Evolutionary conservation across 2,329 filamentous ascomycete species (phyloP).

Genomic region (Sordariomycetes sp.): DNA sequence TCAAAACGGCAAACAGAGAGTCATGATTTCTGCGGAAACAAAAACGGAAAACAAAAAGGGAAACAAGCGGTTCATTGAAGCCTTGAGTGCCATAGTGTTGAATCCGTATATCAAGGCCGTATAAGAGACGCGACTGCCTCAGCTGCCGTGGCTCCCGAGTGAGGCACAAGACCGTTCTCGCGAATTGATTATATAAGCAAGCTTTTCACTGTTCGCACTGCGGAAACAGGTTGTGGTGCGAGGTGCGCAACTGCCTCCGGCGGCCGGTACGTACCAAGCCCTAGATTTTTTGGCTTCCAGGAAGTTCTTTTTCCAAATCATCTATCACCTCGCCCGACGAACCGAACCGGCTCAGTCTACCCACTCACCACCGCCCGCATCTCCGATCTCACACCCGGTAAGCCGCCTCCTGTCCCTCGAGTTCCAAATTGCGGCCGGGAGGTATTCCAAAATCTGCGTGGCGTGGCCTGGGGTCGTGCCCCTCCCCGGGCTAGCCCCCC

Average conservation of each 20-base stretch:
- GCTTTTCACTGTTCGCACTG: background rate
- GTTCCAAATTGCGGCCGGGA: background rate
- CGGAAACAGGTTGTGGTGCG: background rate
- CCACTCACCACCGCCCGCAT: background rate
- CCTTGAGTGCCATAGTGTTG: slow-evolving; percentile 1
- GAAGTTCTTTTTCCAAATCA: slow-evolving; percentile 1
- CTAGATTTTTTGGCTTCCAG: slow-evolving; percentile 5
- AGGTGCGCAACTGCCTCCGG: background rate
- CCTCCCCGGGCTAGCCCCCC: background rate
- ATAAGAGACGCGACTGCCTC: background rate
- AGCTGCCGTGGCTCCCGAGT: background rate
- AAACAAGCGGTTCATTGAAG: background rate
- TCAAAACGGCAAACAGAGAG: slow-evolving; percentile 50
- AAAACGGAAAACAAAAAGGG: background rate
- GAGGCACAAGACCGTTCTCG: background rate
- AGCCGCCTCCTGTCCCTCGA: background rate
- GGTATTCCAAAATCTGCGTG: background rate
- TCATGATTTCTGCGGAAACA: slow-evolving; percentile 8
- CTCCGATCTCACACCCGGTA: slow-evolving; percentile 3
- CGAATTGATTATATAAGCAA: slow-evolving; percentile 1
- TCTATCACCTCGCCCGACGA: background rate
- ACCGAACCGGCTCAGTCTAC: slow-evolving; percentile 1
- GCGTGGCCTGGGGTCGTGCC: background rate
- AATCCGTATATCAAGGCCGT: too few relatives aligned
- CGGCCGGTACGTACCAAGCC: slow-evolving; percentile 6